Evolutionary conservation across 495 filamentous ascomycete genomes (phyloP).

Genomic region (Penicillium desertorum): DNA sequence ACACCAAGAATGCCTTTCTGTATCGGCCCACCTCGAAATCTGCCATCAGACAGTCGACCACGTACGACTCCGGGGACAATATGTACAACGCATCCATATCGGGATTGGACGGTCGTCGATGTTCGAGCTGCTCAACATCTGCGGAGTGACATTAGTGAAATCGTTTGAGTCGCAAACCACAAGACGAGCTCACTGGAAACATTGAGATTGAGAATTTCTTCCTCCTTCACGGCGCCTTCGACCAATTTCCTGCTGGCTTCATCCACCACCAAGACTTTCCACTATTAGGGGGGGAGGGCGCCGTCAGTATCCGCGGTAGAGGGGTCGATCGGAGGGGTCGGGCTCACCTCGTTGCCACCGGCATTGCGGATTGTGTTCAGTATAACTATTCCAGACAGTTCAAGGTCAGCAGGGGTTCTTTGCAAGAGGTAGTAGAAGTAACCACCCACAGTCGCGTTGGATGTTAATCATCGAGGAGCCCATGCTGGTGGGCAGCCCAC

Average conservation of each 20-base stretch:
- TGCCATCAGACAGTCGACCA: slow-evolving; percentile 89
- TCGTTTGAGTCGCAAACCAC: slow-evolving; percentile 2
- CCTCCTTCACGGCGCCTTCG: slow-evolving; percentile 84
- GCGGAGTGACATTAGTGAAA: slow-evolving; percentile 33
- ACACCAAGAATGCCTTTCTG: slow-evolving; percentile 70
- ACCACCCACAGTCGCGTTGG: slow-evolving; percentile 51
- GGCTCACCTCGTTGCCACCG: slow-evolving; percentile 58
- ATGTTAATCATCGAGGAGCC: slow-evolving; percentile 51
- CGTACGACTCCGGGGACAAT: slow-evolving; percentile 76
- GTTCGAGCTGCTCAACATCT: slow-evolving; percentile 93
- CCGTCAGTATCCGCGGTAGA: slow-evolving; percentile 32
- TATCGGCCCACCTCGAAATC: slow-evolving; percentile 85
- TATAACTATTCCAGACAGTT: slow-evolving; percentile 46
- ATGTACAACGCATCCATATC: slow-evolving; percentile 94
- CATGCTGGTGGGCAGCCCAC: slow-evolving; percentile 48
- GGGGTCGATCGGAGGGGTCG: slow-evolving; percentile 18
- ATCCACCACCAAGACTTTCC: slow-evolving; percentile 94
- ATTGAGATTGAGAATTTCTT: slow-evolving; percentile 93
- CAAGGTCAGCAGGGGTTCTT: slow-evolving; percentile 14
- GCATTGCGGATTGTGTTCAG: slow-evolving; percentile 58
- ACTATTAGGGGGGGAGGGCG: slow-evolving; percentile 52
- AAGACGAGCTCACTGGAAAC: slow-evolving; percentile 72
- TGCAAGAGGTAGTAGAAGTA: background rate
- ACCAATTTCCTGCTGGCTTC: slow-evolving; percentile 74
- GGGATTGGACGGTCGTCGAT: slow-evolving; percentile 72